Evolutionary conservation across 139 green algal species (phyloP).

Genomic region (Choricystis sp.): DNA sequence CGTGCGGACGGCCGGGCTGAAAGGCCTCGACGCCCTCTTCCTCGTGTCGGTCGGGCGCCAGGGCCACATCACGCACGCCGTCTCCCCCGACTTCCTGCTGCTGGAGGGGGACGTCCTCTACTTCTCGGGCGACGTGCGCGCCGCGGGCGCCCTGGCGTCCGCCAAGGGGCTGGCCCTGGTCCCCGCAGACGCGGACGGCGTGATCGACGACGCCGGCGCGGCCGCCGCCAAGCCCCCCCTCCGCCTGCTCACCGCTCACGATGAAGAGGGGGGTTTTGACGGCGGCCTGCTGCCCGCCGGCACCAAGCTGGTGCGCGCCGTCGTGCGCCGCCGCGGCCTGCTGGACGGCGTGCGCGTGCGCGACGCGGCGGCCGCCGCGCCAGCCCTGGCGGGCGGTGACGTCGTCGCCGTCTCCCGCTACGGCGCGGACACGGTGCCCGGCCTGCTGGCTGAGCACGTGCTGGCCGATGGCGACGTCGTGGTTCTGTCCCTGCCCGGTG

Average conservation of each 20-base stretch:
- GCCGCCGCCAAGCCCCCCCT: neutral
- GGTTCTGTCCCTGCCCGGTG: neutral
- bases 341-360: constrained; percentile 13
- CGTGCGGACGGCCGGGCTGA: constrained; percentile 4
- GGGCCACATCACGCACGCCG: constrained; percentile 3
- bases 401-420: constrained; percentile 28
- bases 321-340: constrained; percentile 10
- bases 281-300: neutral
- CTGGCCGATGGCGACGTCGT: constrained; percentile 16
- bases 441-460: constrained; percentile 13
- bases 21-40: constrained; percentile 7
- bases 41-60: constrained; percentile 5
- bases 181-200: constrained; percentile 2
- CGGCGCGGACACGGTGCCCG: neutral
- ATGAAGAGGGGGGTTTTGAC: neutral
- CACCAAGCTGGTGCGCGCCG: neutral
- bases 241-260: neutral
- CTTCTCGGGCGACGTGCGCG: constrained; percentile 28
- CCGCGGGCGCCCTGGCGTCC: constrained; percentile 11
- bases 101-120: constrained; percentile 25
- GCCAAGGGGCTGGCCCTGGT: constrained; percentile 18
- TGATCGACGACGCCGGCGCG: neutral
- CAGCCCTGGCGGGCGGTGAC: constrained; percentile 17
- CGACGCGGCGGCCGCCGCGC: constrained; percentile 17
- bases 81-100: constrained; percentile 13